phyloP scores from a whole-genome alignment of 2,329 filamentous ascomycete genomes.

The Pseudocercospora eumusae region DNA sequence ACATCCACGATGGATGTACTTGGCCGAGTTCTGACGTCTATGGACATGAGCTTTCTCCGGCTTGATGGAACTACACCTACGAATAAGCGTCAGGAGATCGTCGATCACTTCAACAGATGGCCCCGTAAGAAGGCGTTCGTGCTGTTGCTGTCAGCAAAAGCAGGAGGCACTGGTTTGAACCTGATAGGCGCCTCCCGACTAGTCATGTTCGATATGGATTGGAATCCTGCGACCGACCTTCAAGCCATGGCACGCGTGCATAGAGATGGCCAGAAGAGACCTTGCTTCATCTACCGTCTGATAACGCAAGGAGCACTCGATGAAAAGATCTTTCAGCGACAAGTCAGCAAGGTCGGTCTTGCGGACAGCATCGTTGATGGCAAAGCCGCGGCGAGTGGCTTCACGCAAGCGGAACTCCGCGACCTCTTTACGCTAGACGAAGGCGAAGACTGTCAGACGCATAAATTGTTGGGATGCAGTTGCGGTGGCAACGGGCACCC shows the following conservation, averaged over 20 bases:
- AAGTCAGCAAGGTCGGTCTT: conserved; percentile 69
- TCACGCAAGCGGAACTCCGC: conserved; percentile 65
- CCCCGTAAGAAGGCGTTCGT: conserved; percentile 61
- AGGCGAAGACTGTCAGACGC: conserved; percentile 63
- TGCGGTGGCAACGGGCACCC: conserved; percentile 59
- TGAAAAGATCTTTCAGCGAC: conserved; percentile 74
- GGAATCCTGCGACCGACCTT: conserved; percentile 72
- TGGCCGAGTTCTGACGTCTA: conserved; percentile 59
- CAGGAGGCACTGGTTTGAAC: conserved; percentile 69
- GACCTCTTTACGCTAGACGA: conserved; percentile 69
- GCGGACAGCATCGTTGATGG: conserved; percentile 71
- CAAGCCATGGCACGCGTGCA: conserved; percentile 76
- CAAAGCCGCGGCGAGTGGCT: conserved; percentile 61
- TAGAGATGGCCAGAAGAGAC: conserved; percentile 68
- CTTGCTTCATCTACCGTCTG: conserved; percentile 69
- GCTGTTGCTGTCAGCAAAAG: conserved; percentile 72
- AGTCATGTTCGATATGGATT: conserved; percentile 72
- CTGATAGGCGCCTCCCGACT: conserved; percentile 70
- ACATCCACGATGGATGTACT: conserved; percentile 71
- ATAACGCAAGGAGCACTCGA: conserved; percentile 69
- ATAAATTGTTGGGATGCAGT: conserved; percentile 64
- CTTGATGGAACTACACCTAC: conserved; percentile 68
- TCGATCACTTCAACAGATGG: conserved; percentile 68
- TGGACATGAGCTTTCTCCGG: conserved; percentile 64
- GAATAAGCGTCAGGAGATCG: conserved; percentile 65